Conservation (phyloP, 805 yeast genomes). For the Nakazawaea ernobii region DNA sequence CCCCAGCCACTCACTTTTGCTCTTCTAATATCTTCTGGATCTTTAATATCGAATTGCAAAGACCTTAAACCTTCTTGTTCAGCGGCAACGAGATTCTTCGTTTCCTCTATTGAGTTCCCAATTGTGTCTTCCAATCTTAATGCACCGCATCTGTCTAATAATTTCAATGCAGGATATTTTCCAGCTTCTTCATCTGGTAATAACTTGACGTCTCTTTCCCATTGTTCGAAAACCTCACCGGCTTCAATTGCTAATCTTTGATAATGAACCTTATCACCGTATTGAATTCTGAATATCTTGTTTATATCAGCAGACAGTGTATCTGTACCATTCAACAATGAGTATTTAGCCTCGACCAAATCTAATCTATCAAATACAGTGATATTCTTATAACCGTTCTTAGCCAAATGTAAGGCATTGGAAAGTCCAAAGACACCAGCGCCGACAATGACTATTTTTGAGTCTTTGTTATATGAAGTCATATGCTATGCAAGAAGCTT, state of each 20-base stretch:
- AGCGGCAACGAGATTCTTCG: conserved; percentile 17
- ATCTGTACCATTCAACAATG: conserved; percentile 31
- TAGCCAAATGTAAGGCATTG: conserved; percentile 36
- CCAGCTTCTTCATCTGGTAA: conserved; percentile 18
- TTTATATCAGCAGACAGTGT: conserved; percentile 35
- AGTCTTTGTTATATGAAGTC: conserved; percentile 12
- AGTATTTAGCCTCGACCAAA: conserved; percentile 21
- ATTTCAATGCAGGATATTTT: conserved; percentile 14
- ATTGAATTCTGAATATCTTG: conserved; percentile 32
- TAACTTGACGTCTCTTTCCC: conserved; percentile 17
- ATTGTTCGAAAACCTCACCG: conserved; percentile 16
- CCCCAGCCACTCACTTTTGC: conserved; percentile 26
- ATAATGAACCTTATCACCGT: conserved; percentile 31
- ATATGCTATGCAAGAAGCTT: too few relatives aligned
- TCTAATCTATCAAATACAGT: conserved; percentile 33
- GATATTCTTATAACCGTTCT: conserved; percentile 29
- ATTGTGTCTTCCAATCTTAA: conserved; percentile 21
- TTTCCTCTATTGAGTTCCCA: conserved; percentile 20
- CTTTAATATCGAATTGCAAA: conserved; percentile 24
- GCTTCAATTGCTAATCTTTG: conserved; percentile 24
- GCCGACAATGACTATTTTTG: conserved; percentile 39
- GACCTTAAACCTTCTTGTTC: conserved; percentile 22
- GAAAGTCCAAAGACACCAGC: conserved; percentile 53
- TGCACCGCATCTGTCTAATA: conserved; percentile 24
- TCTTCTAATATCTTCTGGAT: conserved; percentile 22